phyloP scores from a whole-genome alignment of 495 filamentous ascomycete species.

The Aspergillus nanangensis region DNA sequence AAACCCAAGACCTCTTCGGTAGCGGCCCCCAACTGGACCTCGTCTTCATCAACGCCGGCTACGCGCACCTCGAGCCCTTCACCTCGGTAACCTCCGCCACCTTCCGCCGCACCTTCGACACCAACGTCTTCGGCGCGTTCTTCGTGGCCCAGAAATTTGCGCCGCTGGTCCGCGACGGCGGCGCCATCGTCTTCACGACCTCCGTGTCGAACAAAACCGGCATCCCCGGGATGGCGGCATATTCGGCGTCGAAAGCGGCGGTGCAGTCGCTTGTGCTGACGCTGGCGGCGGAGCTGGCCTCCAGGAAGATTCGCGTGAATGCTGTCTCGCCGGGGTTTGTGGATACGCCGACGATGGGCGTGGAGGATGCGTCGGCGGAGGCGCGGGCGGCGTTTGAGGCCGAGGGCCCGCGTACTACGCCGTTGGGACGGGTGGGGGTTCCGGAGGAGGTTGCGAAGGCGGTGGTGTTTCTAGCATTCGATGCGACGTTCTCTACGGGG shows the following conservation, averaged over 20 bases:
- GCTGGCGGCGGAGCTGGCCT: constrained; percentile 78
- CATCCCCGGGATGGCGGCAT: constrained; percentile 30
- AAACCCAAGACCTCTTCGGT: constrained; percentile 4
- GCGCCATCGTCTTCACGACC: constrained; percentile 10
- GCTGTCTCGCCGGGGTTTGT: constrained; percentile 86
- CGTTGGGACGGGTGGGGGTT: constrained; percentile 62
- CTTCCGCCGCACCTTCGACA: constrained; percentile 7
- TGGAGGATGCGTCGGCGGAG: constrained; percentile 90
- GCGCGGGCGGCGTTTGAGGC: constrained; percentile 64
- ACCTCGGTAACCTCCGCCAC: constrained; percentile 1
- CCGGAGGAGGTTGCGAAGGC: constrained; percentile 82
- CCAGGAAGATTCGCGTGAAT: constrained; percentile 74
- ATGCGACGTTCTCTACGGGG: constrained; percentile 70
- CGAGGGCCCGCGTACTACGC: constrained; percentile 58
- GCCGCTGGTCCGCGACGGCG: constrained; percentile 5
- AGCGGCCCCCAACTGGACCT: constrained; percentile 1
- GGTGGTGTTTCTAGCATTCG: constrained; percentile 72
- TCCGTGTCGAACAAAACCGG: constrained; percentile 6
- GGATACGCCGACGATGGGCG: too few relatives aligned
- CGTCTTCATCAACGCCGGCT: constrained; percentile 8
- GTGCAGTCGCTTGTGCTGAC: constrained; percentile 73
- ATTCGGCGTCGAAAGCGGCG: constrained; percentile 80
- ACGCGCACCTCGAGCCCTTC: constrained; percentile 8
- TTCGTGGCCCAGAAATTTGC: constrained; percentile 5
- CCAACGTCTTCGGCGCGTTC: constrained; percentile 12